Conservation (phyloP, 345 rosid species). For the Erysimum cheiranthoides region DNA sequence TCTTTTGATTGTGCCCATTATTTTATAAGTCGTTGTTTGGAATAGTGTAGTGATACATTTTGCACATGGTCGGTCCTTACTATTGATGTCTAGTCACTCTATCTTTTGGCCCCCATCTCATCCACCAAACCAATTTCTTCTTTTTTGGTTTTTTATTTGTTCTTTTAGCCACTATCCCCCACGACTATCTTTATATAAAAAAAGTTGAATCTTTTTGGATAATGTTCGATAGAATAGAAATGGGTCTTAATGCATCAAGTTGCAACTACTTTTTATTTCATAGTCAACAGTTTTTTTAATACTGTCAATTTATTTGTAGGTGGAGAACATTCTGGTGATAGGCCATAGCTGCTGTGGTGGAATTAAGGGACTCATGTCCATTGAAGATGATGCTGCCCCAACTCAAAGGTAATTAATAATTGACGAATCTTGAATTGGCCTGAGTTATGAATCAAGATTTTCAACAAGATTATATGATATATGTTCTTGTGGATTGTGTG, state of each 20-base stretch:
- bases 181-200: background rate
- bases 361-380: conserved; percentile 92
- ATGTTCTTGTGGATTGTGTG: no score
- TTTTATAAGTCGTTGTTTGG: conserved; percentile 17
- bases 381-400: conserved; percentile 60
- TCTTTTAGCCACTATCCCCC: conserved; percentile 20
- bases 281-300: conserved; percentile 6
- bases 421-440: background rate
- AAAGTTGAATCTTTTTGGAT: conserved; percentile 32
- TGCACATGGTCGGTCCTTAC: conserved; percentile 37
- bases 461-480: no score
- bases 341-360: conserved; percentile 98
- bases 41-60: background rate
- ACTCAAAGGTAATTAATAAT: conserved; percentile 24
- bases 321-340: conserved; percentile 77
- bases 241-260: conserved; percentile 26
- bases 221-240: conserved; percentile 10
- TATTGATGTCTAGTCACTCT: conserved; percentile 38
- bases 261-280: conserved; percentile 19
- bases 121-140: conserved; percentile 7
- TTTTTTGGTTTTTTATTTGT: background rate
- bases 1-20: conserved; percentile 8
- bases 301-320: conserved; percentile 49
- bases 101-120: conserved; percentile 28
- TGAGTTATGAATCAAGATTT: conserved; percentile 38